Evolutionary conservation across 2,329 filamentous ascomycete genomes (phyloP), one percentile per base, ranked within the genome.

Genomic region (Leptographium lundbergii): DNA sequence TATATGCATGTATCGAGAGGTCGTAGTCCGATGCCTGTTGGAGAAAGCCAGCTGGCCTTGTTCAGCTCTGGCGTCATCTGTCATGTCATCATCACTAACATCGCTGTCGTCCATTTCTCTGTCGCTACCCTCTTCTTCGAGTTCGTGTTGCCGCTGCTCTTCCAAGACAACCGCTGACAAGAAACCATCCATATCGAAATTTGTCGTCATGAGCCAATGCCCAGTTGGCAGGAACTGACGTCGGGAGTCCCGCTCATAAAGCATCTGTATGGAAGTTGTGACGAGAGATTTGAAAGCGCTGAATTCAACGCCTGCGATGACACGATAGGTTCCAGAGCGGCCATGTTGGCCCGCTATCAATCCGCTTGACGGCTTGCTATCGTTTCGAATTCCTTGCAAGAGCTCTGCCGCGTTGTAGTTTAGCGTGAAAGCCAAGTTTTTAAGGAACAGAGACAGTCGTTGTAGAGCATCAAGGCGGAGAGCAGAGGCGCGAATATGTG

Each of bases 191-290:
- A 96, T 94, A 66, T 96, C 88, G 60, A 97, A 89, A 61, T 84
- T 86, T 0, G 77, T 77, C 2, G 88, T 94, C 91, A 97, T 97
- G 42, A 97, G 77, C 94, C 94, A 99, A 69, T 96, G 91, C 55
- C 84, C 81, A n/a, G 79, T 73, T 1, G 90, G 87, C 25, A 97
- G 73, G 68, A 97, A 97, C 34, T 81, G 85, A 25, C 91, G 84
- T 61, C 94, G 81, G 9, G 94, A 99, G 70, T 97, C 92, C 69
- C 92, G 80, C 71, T 96, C 91, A 69, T 97, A 96, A 10, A 96
- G 76, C 80, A 95, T 92, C 59, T 87, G 86, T 67, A 96, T 77
- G 0, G 95, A 80, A 3, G 85, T 85, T 2, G 90, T 95, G 7
- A 91, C 83, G 3, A 92, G 77, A n/a, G 80, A 83, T 67, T 89